Percentiles rank a stretch among this genome's conserved stretches.
These are phyloP conservation scores for Hylodesmum podocarpum DNA, from an alignment of 306 rosid species.

Conservation along the genomic window DNA sequence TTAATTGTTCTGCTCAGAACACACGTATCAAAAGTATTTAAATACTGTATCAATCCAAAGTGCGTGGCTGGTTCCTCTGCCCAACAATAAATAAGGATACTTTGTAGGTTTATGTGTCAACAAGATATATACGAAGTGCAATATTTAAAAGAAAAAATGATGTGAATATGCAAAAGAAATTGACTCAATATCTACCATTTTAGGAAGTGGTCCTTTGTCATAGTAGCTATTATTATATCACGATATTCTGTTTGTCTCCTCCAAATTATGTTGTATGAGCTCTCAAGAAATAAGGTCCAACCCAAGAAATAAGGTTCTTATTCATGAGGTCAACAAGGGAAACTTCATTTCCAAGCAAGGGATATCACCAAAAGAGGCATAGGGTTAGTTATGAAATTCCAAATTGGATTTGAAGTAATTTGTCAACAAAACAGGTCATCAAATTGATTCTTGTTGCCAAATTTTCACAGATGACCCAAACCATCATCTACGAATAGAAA, in stretches of 20 bases:
- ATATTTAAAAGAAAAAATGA: background rate
- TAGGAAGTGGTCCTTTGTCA: background rate
- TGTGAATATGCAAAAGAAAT: conserved; percentile 11
- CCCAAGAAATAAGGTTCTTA: background rate
- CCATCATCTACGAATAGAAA: background rate
- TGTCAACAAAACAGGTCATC: conserved; percentile 17
- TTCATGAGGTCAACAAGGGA: background rate
- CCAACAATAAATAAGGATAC: background rate
- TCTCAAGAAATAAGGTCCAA: background rate
- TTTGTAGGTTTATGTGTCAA: background rate
- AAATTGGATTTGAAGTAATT: background rate
- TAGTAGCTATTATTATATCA: background rate
- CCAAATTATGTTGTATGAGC: background rate
- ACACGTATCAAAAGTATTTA: background rate
- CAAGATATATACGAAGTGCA: background rate
- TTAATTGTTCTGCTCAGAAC: background rate
- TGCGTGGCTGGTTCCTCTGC: no score
- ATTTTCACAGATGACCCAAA: background rate
- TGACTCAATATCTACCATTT: background rate
- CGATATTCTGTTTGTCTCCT: conserved; percentile 1
- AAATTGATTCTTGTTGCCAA: background rate
- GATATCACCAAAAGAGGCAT: background rate
- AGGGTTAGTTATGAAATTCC: conserved; percentile 1
- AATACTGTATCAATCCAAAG: background rate
- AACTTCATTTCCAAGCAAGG: conserved; percentile 1